Evolutionary conservation across 2,329 filamentous ascomycete species (phyloP).

Genomic region (Aspergillus spinulosporus): DNA sequence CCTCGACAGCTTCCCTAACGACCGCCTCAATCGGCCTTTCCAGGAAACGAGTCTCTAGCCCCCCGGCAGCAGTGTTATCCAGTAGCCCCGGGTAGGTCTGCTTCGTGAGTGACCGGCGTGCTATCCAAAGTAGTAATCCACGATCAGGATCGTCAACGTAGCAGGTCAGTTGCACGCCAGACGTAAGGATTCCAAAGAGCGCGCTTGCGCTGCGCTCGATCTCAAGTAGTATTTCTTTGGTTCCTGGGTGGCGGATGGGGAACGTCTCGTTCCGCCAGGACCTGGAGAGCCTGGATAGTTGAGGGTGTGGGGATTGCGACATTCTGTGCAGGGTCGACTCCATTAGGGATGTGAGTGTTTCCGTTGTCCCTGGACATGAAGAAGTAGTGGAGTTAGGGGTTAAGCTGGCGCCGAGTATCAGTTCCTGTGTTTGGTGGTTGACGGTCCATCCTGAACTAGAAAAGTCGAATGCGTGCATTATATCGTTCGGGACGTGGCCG

Average conservation of each 20-base stretch:
- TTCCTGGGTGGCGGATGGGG: slow-evolving; percentile 38
- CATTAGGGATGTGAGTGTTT: too few relatives aligned
- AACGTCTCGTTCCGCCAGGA: slow-evolving; percentile 45
- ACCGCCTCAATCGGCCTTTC: slow-evolving; percentile 28
- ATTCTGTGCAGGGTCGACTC: too few relatives aligned
- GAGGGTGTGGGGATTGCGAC: too few relatives aligned
- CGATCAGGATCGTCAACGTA: slow-evolving; percentile 27
- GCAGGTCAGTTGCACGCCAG: slow-evolving; percentile 45
- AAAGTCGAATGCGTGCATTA: neutral
- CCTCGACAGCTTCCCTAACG: slow-evolving; percentile 26
- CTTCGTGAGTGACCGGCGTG: slow-evolving; percentile 25
- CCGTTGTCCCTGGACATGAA: too few relatives aligned
- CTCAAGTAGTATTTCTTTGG: slow-evolving; percentile 41
- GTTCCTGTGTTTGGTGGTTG: neutral
- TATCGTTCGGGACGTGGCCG: slow-evolving; percentile 5
- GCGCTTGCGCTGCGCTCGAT: slow-evolving; percentile 46
- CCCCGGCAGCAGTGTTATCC: slow-evolving; percentile 27
- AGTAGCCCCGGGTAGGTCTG: slow-evolving; percentile 35
- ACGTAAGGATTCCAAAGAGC: slow-evolving; percentile 46
- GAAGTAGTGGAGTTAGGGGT: too few relatives aligned
- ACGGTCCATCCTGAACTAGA: slow-evolving; percentile 9
- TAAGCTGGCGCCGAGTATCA: neutral
- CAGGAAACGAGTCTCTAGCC: slow-evolving; percentile 17
- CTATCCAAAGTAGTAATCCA: slow-evolving; percentile 30
- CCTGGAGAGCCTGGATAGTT: too few relatives aligned